Conservation (phyloP, 2,329 filamentous ascomycete genomes). For the Sphaerulina vaccinii region DNA sequence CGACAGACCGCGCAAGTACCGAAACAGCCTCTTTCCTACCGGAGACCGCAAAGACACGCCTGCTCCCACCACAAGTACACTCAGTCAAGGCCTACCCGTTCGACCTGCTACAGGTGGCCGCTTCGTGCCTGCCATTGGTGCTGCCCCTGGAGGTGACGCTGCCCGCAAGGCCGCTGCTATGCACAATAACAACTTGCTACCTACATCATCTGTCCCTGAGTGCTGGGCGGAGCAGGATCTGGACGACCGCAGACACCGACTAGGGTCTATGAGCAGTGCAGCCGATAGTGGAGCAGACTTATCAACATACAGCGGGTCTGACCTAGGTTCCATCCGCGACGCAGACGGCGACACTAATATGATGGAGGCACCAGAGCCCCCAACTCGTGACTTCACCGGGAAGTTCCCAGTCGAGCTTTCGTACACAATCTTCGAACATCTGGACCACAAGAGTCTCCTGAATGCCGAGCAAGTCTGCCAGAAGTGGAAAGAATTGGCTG, state of each 20-base stretch:
- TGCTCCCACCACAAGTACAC: constrained; percentile 30
- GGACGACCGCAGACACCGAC: constrained; percentile 25
- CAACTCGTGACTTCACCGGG: constrained; percentile 37
- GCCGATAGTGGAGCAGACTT: constrained; percentile 41
- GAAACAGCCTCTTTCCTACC: constrained; percentile 18
- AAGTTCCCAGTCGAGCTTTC: constrained; percentile 60
- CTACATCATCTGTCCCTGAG: constrained; percentile 1
- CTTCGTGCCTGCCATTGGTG: constrained; percentile 17
- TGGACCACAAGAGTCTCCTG: constrained; percentile 58
- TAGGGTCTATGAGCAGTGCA: constrained; percentile 36
- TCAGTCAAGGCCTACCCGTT: constrained; percentile 18
- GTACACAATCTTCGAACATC: constrained; percentile 58
- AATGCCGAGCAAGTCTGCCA: constrained; percentile 57
- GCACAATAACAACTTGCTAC: constrained; percentile 19
- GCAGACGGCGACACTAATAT: constrained; percentile 36
- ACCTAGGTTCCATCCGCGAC: constrained; percentile 28
- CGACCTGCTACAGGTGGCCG: constrained; percentile 20
- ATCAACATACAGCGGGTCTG: constrained; percentile 28
- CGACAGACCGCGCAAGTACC: constrained; percentile 32
- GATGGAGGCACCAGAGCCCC: constrained; percentile 13
- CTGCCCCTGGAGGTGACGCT: constrained; percentile 32
- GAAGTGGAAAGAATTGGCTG: constrained; percentile 56
- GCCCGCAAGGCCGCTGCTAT: constrained; percentile 35
- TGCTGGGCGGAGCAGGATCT: constrained; percentile 19
- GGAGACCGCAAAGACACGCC: constrained; percentile 38